These are phyloP conservation scores for Naumovozyma baii DNA, from an alignment of 805 yeast species.

Conservation along the genomic window DNA sequence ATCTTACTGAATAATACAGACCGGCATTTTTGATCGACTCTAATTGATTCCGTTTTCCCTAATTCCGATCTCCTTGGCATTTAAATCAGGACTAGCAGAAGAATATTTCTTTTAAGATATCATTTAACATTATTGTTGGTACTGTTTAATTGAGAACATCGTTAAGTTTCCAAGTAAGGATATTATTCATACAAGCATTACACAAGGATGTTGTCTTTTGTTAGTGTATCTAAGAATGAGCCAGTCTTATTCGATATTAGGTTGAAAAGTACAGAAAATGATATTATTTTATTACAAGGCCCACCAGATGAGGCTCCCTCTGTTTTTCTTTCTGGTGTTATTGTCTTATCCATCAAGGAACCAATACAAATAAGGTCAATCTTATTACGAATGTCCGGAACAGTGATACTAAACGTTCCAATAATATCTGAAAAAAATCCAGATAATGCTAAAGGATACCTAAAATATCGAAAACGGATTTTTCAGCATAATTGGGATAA, in stretches of 20 bases:
- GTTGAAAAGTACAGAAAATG: conserved; percentile 58
- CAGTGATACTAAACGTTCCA: conserved; percentile 55
- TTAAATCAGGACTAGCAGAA: too few relatives aligned
- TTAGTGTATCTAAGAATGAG: background rate
- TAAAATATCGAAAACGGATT: conserved; percentile 47
- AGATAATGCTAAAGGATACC: background rate
- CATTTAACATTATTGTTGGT: too few relatives aligned
- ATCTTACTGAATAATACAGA: too few relatives aligned
- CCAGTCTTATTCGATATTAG: conserved; percentile 40
- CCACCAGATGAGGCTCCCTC: conserved; percentile 68
- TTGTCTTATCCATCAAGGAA: conserved; percentile 67
- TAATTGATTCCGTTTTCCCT: too few relatives aligned
- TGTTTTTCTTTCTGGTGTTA: conserved; percentile 63
- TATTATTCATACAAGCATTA: too few relatives aligned
- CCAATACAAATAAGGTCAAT: conserved; percentile 61
- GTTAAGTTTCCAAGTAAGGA: too few relatives aligned
- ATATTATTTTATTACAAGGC: conserved; percentile 76
- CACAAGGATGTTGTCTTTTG: background rate
- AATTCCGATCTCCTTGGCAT: too few relatives aligned
- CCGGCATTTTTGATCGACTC: too few relatives aligned
- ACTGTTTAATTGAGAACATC: too few relatives aligned
- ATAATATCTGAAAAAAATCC: conserved; percentile 7
- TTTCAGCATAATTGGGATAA: conserved; percentile 77
- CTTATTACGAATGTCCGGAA: conserved; percentile 55
- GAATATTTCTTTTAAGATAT: too few relatives aligned